Evolutionary conservation across 805 yeast species (phyloP).

Genomic region (Lachancea lanzarotensis): DNA sequence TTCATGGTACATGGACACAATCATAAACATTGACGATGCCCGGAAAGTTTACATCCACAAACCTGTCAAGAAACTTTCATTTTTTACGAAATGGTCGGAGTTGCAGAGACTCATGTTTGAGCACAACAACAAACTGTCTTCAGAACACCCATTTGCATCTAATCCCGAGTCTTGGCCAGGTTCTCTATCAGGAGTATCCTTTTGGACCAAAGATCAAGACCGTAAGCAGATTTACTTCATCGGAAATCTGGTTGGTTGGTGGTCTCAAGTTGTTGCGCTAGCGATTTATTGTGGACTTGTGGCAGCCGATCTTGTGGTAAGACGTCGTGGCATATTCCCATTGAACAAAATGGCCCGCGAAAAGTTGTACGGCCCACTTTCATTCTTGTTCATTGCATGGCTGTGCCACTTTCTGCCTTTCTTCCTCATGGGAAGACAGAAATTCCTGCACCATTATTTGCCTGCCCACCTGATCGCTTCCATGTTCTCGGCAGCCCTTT

Average conservation of each 20-base stretch:
- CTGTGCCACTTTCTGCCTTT: conserved; percentile 84
- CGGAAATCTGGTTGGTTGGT: conserved; percentile 89
- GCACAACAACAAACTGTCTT: conserved; percentile 79
- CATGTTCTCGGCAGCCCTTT: conserved; percentile 68
- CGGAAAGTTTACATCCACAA: conserved; percentile 65
- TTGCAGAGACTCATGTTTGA: conserved; percentile 83
- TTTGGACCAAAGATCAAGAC: conserved; percentile 75
- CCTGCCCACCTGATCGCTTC: conserved; percentile 94
- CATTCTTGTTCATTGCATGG: conserved; percentile 85
- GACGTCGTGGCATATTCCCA: conserved; percentile 60
- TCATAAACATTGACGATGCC: conserved; percentile 55
- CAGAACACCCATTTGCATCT: conserved; percentile 94
- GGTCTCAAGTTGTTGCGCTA: conserved; percentile 65
- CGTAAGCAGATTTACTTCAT: conserved; percentile 78
- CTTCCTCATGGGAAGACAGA: conserved; percentile 87
- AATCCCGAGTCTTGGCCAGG: conserved; percentile 90
- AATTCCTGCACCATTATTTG: conserved; percentile 86
- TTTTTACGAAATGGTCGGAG: conserved; percentile 84
- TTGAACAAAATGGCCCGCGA: conserved; percentile 57
- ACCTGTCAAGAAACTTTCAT: conserved; percentile 54
- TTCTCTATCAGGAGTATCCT: conserved; percentile 83
- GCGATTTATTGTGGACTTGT: conserved; percentile 58
- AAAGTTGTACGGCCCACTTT: conserved; percentile 69
- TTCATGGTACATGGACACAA: conserved; percentile 69
- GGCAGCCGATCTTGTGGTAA: conserved; percentile 67